These are phyloP conservation scores for Dactylis glomerata DNA, from an alignment of 176 grass and related monocot species.

Conservation along the genomic window DNA sequence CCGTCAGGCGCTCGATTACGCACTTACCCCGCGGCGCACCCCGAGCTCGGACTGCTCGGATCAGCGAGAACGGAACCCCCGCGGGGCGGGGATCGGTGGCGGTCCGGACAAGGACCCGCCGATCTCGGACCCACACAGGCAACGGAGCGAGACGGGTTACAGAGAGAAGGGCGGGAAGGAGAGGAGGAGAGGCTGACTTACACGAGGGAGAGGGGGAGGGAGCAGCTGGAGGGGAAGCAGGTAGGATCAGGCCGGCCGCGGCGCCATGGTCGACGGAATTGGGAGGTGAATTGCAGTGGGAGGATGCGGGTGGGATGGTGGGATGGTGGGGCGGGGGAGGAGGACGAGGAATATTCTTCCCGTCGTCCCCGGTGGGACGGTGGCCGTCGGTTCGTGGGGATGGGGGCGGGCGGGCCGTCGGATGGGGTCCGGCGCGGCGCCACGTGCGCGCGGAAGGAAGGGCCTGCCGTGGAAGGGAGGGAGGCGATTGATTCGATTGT, in stretches of 20 bases:
- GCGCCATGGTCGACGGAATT: conserved; percentile 22
- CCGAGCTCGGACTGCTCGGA: neutral
- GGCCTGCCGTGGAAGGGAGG: neutral
- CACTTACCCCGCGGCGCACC: neutral
- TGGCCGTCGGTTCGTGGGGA: neutral
- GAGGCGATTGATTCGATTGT: neutral
- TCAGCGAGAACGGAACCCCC: neutral
- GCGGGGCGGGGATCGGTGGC: neutral
- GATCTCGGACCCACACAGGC: neutral
- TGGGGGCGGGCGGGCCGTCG: neutral
- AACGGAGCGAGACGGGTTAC: neutral
- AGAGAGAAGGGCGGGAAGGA: neutral
- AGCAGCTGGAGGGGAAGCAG: neutral
- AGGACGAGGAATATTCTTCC: conserved; percentile 35
- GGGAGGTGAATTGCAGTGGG: neutral
- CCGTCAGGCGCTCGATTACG: neutral
- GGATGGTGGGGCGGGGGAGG: neutral
- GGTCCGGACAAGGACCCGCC: neutral
- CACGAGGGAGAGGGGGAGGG: neutral
- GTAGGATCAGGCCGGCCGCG: conserved; percentile 24
- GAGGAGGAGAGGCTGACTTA: neutral
- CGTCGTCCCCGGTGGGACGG: neutral
- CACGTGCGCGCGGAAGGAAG: neutral
- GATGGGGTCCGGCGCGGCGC: neutral
- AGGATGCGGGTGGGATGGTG: neutral